These are phyloP conservation scores for Nissolia schottii DNA, from an alignment of 306 rosid genomes.

Conservation along the genomic window DNA sequence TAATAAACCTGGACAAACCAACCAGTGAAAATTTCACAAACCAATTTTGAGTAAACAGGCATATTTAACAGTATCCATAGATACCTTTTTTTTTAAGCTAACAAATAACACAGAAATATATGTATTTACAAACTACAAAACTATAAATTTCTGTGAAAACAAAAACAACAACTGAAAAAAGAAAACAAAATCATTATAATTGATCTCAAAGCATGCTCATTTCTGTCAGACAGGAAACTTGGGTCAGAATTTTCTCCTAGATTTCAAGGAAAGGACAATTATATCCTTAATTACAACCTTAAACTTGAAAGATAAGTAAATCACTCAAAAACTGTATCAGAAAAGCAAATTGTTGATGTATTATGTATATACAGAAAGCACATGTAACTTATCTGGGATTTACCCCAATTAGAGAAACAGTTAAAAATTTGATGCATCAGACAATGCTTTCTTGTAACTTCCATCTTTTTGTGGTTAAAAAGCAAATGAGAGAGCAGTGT, in stretches of 20 bases:
- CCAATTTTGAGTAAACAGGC: not conserved
- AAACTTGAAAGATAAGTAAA: not conserved
- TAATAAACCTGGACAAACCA: slow-evolving; percentile 61
- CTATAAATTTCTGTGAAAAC: not conserved
- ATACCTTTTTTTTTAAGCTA: not conserved
- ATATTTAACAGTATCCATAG: not conserved
- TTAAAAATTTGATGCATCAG: not conserved
- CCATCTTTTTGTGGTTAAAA: not conserved
- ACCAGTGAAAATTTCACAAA: not conserved
- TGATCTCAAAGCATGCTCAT: not conserved
- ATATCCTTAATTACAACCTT: not conserved
- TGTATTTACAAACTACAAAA: not conserved
- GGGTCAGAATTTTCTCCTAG: not conserved
- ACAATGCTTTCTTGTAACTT: not conserved
- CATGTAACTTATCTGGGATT: not conserved
- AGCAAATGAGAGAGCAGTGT: not conserved
- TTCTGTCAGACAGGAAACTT: not conserved
- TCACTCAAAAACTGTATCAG: not conserved
- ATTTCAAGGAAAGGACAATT: not conserved
- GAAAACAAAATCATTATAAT: not conserved
- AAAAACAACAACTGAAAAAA: not conserved
- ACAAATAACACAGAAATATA: not conserved
- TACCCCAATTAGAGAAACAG: not conserved
- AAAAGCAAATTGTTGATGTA: not conserved
- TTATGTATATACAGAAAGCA: too few relatives aligned